Base-by-base conservation (phyloP, 129 eudicot genomes). In the Tanacetum coccineum region DNA sequence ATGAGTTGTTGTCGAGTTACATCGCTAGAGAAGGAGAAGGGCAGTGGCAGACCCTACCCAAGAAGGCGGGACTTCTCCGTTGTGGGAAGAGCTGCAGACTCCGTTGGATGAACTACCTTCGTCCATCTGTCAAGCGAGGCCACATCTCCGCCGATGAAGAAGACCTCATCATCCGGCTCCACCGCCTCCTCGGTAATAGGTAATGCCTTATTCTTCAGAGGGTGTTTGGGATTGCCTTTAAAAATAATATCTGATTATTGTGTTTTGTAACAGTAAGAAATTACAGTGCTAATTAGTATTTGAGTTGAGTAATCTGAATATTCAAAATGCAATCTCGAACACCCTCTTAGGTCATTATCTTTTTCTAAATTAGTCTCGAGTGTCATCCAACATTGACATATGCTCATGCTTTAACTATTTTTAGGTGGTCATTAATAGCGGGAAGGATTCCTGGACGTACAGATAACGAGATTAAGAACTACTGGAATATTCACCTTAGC, bases 61-160 rank as follows among this genome's bases (percentile, higher is more conserved):
- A 72, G 66, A 64, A 67, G 71, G 91, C 92, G 7, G 89, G 96
- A 1, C 82, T 88, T 13, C 70, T 56, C 44, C 76, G 87, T 3
- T 88, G 96, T 19, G 93, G 93, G 42, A 88, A 88, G 79, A 85
- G 93, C 58, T 88, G 93, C 81, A 81, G 96, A 47, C 93, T 88
- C 25, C 71, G 93, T n/a, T 88, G 93, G 96, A 79, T 89, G 89
- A 89, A 88, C 66, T 88, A 88, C 57, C 88, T 88, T 26, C 82
- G 85, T 7, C 96, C 96, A 14, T 30, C 67, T 8, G 79, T 89
- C 68, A 89, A 85, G 74, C 84, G 85, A 6, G 96, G 96, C 52
- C 79, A 77, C 52, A 85, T 85, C 56, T 20, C 84, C 21, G 58
- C 79, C 3, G 96, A 85, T 56, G 96, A 89, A 52, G 90, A 85